Conservation (phyloP, 768 basidiomycete genomes). For the Candolleomyces efflorescens region DNA sequence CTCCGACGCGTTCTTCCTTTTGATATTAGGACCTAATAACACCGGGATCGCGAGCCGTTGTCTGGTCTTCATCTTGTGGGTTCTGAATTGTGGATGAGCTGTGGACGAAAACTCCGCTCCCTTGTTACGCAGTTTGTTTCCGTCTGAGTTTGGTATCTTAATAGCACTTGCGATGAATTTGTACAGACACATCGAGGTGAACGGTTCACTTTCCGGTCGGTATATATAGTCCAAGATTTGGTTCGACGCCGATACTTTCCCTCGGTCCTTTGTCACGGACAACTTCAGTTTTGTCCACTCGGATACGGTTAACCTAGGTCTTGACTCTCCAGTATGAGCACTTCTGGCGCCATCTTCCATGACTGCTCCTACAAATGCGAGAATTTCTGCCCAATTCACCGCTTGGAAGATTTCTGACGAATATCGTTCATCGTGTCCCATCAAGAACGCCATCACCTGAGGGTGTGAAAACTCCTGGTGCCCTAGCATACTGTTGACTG, state of each 20-base stretch:
- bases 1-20: not conserved
- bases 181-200: not conserved
- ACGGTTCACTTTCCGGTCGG: not conserved
- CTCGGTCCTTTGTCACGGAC: too few relatives aligned
- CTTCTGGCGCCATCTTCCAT: too few relatives aligned
- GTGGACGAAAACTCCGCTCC: not conserved
- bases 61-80: not conserved
- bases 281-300: too few relatives aligned
- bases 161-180: not conserved
- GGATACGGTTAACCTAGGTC: conserved; percentile 9
- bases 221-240: not conserved
- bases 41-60: not conserved
- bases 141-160: not conserved
- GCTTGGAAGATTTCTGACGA: not conserved
- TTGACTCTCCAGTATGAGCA: not conserved
- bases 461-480: conserved; percentile 24
- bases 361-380: not conserved
- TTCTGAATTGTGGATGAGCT: not conserved
- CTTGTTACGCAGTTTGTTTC: not conserved
- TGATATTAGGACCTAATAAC: not conserved
- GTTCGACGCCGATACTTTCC: too few relatives aligned
- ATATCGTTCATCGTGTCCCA: conserved; percentile 13
- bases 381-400: not conserved
- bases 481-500: conserved; percentile 8
- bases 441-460: conserved; percentile 23